These are phyloP conservation scores for Coemansia sp. DNA, from an alignment of 192 early-diverging fungal species.

Conservation along the genomic window DNA sequence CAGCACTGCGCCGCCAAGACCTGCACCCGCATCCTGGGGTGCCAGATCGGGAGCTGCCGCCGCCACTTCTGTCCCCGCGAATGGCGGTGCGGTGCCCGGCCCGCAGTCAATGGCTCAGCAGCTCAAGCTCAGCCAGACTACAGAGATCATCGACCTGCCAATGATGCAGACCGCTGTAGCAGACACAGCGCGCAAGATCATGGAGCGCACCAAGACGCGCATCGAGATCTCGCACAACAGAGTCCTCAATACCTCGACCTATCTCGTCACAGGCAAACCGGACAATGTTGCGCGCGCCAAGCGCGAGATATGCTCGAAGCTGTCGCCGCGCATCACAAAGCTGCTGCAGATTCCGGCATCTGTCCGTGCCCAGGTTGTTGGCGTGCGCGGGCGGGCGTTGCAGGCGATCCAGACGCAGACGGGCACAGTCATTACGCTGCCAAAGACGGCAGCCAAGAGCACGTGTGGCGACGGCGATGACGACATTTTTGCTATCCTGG, in stretches of 20 bases:
- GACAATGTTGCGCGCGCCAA: constrained; percentile 79
- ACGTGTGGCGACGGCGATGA: constrained; percentile 52
- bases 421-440: constrained; percentile 73
- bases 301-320: constrained; percentile 71
- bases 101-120: constrained; percentile 41
- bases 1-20: constrained; percentile 52
- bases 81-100: constrained; percentile 4
- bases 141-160: constrained; percentile 59
- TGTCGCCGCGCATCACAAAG: constrained; percentile 69
- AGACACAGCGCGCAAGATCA: constrained; percentile 65
- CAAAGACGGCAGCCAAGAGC: constrained; percentile 43
- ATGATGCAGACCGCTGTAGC: constrained; percentile 50
- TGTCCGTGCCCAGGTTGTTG: constrained; percentile 81
- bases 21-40: constrained; percentile 53
- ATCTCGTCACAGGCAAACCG: constrained; percentile 81
- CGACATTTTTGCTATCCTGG: constrained; percentile 59
- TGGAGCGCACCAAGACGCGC: constrained; percentile 67
- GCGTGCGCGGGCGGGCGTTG: constrained; percentile 79
- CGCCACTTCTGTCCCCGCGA: constrained; percentile 16
- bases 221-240: constrained; percentile 85
- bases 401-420: constrained; percentile 75
- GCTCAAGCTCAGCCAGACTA: constrained; percentile 53
- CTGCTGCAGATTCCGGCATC: constrained; percentile 73
- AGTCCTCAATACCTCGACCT: constrained; percentile 72
- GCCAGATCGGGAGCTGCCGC: constrained; percentile 35